These are phyloP conservation scores for Paratinospora sagittata DNA, from an alignment of 164 flowering plant species.

Conservation along the genomic window DNA sequence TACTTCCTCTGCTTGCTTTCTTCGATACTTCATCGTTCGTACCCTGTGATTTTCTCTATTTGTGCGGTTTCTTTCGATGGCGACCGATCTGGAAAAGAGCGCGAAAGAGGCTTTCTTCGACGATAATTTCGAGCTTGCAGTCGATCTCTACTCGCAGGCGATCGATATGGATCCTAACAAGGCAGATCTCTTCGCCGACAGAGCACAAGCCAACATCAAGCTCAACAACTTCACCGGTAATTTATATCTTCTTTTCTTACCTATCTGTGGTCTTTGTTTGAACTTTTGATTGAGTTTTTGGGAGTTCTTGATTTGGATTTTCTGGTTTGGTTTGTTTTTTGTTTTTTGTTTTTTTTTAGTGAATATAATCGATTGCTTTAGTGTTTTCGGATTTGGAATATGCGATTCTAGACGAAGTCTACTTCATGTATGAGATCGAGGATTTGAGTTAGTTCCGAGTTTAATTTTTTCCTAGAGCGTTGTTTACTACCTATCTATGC, in stretches of 20 bases:
- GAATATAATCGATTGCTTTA: too few relatives aligned
- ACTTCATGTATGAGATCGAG: too few relatives aligned
- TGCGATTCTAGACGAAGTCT: too few relatives aligned
- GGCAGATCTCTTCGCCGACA: constrained; percentile 68
- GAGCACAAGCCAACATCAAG: constrained; percentile 89
- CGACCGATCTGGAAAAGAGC: constrained; percentile 49
- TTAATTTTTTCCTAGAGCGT: too few relatives aligned
- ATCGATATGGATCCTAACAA: constrained; percentile 43
- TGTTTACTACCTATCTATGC: too few relatives aligned
- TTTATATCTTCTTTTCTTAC: neutral
- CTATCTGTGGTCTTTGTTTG: neutral
- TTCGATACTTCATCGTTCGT: neutral
- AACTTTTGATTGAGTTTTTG: neutral
- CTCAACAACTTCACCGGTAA: constrained; percentile 66
- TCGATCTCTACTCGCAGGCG: constrained; percentile 72
- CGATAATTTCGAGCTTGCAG: constrained; percentile 78
- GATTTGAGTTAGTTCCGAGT: too few relatives aligned
- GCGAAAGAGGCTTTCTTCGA: constrained; percentile 89
- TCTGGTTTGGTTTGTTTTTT: too few relatives aligned
- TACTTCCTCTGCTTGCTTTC: neutral
- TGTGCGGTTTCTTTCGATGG: constrained; percentile 26
- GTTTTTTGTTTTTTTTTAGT: too few relatives aligned
- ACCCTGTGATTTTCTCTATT: neutral
- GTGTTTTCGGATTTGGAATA: too few relatives aligned
- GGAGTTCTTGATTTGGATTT: too few relatives aligned